phyloP scores from a whole-genome alignment of 129 eudicot species.

The Chrysanthemum makinoi region DNA sequence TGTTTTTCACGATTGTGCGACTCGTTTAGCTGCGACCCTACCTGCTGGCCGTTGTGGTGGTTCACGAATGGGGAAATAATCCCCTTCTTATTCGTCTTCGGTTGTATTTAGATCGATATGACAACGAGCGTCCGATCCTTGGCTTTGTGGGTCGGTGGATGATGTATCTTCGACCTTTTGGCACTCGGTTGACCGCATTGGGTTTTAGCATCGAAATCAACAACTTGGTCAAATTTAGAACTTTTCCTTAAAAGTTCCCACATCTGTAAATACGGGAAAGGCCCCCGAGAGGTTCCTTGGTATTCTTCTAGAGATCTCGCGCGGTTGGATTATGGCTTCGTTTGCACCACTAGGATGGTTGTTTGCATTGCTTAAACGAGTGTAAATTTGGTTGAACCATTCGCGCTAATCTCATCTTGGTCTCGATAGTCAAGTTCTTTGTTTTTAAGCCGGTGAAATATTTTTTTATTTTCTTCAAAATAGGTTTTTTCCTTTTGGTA shows the following conservation, averaged over 20 bases:
- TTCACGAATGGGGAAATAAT: not conserved
- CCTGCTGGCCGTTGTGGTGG: not conserved
- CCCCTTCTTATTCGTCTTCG: not conserved
- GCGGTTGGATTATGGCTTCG: not conserved
- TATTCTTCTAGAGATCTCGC: not conserved
- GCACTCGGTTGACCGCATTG: not conserved
- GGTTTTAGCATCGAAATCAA: not conserved
- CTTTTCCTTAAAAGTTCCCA: too few species aligned
- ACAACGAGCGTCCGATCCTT: not conserved
- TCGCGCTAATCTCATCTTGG: not conserved
- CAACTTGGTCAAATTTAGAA: not conserved
- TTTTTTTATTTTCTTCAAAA: not conserved
- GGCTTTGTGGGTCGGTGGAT: not conserved
- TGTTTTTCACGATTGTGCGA: not conserved
- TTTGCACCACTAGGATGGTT: not conserved
- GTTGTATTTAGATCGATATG: not conserved
- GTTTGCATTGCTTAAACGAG: not conserved
- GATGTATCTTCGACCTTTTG: not conserved
- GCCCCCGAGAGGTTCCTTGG: not conserved
- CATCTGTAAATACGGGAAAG: not conserved
- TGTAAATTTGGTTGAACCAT: not conserved
- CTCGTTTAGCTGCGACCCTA: not conserved
- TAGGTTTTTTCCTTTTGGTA: too few species aligned
- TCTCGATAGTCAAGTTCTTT: not conserved
- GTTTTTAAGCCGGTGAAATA: not conserved